These are phyloP conservation scores for Ormosia emarginata DNA, from an alignment of 306 rosid species.

Conservation along the genomic window DNA sequence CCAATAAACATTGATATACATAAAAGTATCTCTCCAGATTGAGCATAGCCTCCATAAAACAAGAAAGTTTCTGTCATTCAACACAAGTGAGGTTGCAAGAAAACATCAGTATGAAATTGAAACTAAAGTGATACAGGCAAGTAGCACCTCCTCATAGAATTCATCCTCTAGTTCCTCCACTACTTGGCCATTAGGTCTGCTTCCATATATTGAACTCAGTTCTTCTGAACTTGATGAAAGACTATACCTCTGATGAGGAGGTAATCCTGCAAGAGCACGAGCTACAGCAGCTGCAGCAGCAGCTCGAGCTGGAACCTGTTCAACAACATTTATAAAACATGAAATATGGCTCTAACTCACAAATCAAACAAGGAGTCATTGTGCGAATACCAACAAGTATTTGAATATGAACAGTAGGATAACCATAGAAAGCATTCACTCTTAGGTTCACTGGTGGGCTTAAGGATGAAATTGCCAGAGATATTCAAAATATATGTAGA, in stretches of 20 bases:
- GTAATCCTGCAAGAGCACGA: constrained; percentile 95
- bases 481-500: not conserved
- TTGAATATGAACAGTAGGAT: not conserved
- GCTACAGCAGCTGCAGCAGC: constrained; percentile 98
- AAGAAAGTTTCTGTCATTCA: constrained; percentile 15
- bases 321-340: constrained; percentile 31
- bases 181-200: constrained; percentile 48
- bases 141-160: constrained; percentile 88
- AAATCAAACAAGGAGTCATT: not conserved
- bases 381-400: not conserved
- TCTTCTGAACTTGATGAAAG: constrained; percentile 91
- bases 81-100: constrained; percentile 19
- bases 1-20: not conserved
- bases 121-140: constrained; percentile 38
- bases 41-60: constrained; percentile 8
- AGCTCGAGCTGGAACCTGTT: constrained; percentile 94
- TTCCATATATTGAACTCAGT: constrained; percentile 84
- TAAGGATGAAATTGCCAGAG: not conserved
- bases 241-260: constrained; percentile 84
- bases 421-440: not conserved
- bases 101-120: constrained; percentile 31
- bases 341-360: constrained; percentile 8
- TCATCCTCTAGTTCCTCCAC: constrained; percentile 89
- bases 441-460: not conserved
- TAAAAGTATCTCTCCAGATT: constrained; percentile 12